A percentile compares a stretch with the other conserved stretches of the same genome.
These are phyloP conservation scores for Periconia sp. DNA, from an alignment of 2,329 filamentous ascomycete genomes.

Conservation along the genomic window DNA sequence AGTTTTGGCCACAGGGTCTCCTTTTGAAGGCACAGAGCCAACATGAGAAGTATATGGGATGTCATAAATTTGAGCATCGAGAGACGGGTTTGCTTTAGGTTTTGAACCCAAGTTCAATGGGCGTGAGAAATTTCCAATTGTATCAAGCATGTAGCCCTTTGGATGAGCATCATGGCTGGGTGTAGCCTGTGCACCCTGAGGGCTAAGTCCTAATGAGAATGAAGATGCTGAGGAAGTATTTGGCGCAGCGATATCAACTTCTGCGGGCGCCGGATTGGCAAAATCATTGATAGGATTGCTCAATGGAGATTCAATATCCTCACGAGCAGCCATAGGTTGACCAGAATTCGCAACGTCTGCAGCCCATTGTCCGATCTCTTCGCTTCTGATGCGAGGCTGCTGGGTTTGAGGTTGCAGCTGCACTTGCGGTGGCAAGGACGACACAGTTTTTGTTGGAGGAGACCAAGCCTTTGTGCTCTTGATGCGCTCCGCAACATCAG, in stretches of 20 bases:
- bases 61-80: too few relatives aligned
- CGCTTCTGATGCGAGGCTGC: slow-evolving; percentile 12
- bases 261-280: too few relatives aligned
- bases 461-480: slow-evolving; percentile 57
- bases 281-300: slow-evolving; percentile 13
- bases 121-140: too few relatives aligned
- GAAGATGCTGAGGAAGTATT: too few relatives aligned
- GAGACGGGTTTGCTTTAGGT: too few relatives aligned
- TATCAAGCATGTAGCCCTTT: too few relatives aligned
- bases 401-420: not conserved
- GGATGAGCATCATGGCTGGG: not conserved
- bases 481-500: slow-evolving; percentile 76
- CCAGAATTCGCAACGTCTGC: slow-evolving; percentile 23
- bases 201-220: too few relatives aligned
- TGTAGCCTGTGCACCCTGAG: not conserved
- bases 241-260: too few relatives aligned
- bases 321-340: not conserved
- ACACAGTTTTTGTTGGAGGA: slow-evolving; percentile 9
- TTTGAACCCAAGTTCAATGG: too few relatives aligned
- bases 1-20: too few relatives aligned
- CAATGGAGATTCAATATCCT: slow-evolving; percentile 12
- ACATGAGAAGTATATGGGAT: too few relatives aligned
- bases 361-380: slow-evolving; percentile 29
- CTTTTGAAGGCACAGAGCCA: too few relatives aligned
- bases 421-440: slow-evolving; percentile 6